A percentile compares a stretch with the other conserved stretches of the same genome.
Evolutionary conservation across 257 asterid genomes (phyloP).

Genomic region (Solanum chaucha): DNA sequence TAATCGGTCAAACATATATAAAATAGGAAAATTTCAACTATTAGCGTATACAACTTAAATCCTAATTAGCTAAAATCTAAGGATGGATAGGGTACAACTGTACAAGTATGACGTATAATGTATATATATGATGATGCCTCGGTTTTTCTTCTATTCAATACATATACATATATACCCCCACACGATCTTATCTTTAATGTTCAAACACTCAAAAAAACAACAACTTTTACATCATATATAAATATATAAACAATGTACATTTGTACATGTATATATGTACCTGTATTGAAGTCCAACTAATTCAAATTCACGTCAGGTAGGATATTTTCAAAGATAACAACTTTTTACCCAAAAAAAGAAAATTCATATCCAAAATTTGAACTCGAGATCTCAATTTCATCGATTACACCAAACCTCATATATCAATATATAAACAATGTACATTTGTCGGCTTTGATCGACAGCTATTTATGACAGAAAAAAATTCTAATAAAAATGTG

Average conservation of each 20-base stretch:
- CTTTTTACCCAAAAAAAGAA: too few relatives aligned
- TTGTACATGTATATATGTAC: too few relatives aligned
- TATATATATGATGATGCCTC: neutral
- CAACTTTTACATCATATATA: too few relatives aligned
- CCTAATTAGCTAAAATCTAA: neutral
- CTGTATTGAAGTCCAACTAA: neutral
- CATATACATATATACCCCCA: neutral
- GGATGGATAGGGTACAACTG: neutral
- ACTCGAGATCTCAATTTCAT: neutral
- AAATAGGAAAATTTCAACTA: neutral
- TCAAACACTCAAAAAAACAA: neutral
- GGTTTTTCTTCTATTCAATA: neutral
- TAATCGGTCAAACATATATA: neutral
- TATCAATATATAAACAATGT: neutral
- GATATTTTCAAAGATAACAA: too few relatives aligned
- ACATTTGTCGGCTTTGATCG: too few relatives aligned
- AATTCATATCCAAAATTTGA: too few relatives aligned
- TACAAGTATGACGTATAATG: neutral
- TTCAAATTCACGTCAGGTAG: too few relatives aligned
- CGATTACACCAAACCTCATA: neutral
- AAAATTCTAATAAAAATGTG: neutral
- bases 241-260: too few relatives aligned
- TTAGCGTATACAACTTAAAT: neutral
- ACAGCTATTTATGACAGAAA: neutral
- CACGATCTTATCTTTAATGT: neutral